Evolutionary conservation across 768 basidiomycete species (phyloP).

Genomic region (Trametes gibbosa): DNA sequence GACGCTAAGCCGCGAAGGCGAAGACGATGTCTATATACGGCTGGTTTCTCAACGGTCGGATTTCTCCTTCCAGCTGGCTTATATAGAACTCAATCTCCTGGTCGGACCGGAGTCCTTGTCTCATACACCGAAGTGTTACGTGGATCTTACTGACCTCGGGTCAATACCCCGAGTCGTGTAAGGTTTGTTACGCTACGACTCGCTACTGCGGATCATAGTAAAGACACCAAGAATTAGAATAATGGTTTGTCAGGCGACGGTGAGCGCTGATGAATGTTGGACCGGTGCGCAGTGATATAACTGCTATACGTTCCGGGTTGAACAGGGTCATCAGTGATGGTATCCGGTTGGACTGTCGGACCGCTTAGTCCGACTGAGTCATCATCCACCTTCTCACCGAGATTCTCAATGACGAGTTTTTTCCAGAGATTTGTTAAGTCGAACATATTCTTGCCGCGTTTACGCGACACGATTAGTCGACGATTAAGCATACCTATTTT

Average conservation of each 20-base stretch:
- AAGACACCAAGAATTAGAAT: not conserved
- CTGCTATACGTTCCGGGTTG: not conserved
- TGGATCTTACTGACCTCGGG: no score
- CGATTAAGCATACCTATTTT: not conserved
- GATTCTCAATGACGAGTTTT: not conserved
- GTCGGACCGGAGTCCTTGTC: no score
- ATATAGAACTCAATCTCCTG: no score
- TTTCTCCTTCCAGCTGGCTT: no score
- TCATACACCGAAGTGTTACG: no score
- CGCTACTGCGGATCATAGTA: not conserved
- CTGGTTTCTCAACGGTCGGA: no score
- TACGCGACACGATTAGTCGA: not conserved
- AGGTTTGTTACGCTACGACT: no score
- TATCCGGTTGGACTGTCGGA: no score
- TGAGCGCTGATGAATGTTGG: not conserved
- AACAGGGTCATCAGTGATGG: not conserved
- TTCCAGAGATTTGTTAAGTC: slow-evolving; percentile 2
- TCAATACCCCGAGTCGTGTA: no score
- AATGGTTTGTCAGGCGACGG: not conserved
- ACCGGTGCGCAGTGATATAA: not conserved
- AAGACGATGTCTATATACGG: no score
- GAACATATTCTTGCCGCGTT: not conserved
- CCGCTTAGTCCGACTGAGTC: no score
- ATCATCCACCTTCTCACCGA: not conserved
- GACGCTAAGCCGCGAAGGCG: no score